phyloP scores from a whole-genome alignment of 495 filamentous ascomycete species.

The Hypomontagnella monticulosa region DNA sequence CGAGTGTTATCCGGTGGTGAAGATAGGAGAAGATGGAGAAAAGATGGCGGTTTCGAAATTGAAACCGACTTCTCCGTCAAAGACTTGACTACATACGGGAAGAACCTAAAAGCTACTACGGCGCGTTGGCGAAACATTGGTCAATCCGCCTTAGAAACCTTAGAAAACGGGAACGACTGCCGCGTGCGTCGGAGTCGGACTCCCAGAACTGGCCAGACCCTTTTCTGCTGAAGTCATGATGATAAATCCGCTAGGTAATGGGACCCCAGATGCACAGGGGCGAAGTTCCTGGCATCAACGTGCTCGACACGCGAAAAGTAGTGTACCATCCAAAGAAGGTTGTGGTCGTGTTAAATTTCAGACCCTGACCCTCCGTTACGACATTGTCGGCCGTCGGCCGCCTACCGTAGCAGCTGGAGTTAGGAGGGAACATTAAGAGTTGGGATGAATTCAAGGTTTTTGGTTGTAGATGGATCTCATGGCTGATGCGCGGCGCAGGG shows the following conservation, averaged over 20 bases:
- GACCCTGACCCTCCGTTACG: constrained; percentile 15
- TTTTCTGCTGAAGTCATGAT: constrained; percentile 42
- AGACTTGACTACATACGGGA: constrained; percentile 1
- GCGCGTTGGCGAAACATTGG: constrained; percentile 27
- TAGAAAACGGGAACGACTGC: constrained; percentile 20
- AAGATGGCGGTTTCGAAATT: constrained; percentile 17
- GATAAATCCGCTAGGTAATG: constrained; percentile 39
- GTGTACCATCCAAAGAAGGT: constrained; percentile 23
- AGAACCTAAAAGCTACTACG: background rate
- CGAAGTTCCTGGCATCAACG: constrained; percentile 35
- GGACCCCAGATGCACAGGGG: constrained; percentile 11
- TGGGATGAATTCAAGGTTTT: too few species aligned
- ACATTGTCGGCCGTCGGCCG: background rate
- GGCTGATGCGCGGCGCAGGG: constrained; percentile 36
- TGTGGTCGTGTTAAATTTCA: constrained; percentile 8
- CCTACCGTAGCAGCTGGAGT: constrained; percentile 2
- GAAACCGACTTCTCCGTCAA: constrained; percentile 3
- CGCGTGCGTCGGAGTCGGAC: constrained; percentile 18
- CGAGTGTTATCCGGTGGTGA: constrained; percentile 11
- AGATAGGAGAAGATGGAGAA: constrained; percentile 9
- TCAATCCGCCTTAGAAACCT: constrained; percentile 12
- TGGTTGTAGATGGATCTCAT: constrained; percentile 1
- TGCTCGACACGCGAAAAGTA: constrained; percentile 33
- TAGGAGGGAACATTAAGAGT: background rate
- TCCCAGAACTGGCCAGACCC: constrained; percentile 35